phyloP scores from a whole-genome alignment of 306 rosid genomes.

The Malus asiatica region DNA sequence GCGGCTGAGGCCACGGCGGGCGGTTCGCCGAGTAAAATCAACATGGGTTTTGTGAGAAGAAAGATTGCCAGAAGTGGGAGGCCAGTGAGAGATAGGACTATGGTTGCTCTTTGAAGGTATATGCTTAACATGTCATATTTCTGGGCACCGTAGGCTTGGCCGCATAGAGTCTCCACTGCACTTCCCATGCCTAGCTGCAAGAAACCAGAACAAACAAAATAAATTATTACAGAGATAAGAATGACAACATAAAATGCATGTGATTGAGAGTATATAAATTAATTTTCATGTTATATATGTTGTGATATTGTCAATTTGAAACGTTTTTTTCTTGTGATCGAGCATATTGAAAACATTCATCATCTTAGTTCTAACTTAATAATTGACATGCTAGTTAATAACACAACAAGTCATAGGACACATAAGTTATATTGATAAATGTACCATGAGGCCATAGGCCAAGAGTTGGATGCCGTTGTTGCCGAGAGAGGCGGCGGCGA shows the following conservation, averaged over 20 bases:
- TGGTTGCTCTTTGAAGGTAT: slow-evolving; percentile 53
- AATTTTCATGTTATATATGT: not conserved
- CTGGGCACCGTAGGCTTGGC: slow-evolving; percentile 67
- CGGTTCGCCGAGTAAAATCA: slow-evolving; percentile 38
- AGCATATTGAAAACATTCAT: not conserved
- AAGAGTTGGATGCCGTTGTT: slow-evolving; percentile 66
- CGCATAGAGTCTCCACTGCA: slow-evolving; percentile 75
- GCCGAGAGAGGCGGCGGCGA: slow-evolving; percentile 77
- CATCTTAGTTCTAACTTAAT: not conserved
- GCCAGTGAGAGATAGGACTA: slow-evolving; percentile 44
- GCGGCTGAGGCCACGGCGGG: slow-evolving; percentile 37
- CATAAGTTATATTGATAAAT: not conserved
- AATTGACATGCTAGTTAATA: not conserved
- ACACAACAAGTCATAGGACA: not conserved
- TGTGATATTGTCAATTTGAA: not conserved
- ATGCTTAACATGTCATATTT: slow-evolving; percentile 57
- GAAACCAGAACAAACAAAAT: not conserved
- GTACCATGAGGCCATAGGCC: slow-evolving; percentile 74
- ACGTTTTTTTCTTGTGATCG: not conserved
- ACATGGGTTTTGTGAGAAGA: slow-evolving; percentile 35
- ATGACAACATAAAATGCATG: not conserved
- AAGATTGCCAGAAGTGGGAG: slow-evolving; percentile 36
- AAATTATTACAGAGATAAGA: not conserved
- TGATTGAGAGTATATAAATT: too few species aligned
- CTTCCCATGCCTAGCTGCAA: slow-evolving; percentile 80